phyloP scores from a whole-genome alignment of 306 rosid genomes.

The Begonia fuchsioides region DNA sequence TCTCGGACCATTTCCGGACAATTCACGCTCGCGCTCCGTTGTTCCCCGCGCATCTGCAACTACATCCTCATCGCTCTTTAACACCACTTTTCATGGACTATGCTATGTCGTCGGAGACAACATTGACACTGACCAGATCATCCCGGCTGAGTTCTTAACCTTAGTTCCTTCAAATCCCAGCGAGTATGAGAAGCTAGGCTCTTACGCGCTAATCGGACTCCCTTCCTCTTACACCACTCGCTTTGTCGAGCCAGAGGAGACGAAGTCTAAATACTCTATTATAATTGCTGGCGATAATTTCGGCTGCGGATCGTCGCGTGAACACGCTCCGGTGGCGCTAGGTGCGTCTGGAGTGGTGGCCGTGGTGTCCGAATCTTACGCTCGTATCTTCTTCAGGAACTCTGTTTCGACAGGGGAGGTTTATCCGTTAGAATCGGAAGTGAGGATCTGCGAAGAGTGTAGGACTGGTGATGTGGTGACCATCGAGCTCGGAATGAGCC shows the following conservation, averaged over 20 bases:
- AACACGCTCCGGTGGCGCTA: constrained; percentile 92
- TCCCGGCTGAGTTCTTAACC: constrained; percentile 86
- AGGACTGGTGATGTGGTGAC: constrained; percentile 70
- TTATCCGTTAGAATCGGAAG: constrained; percentile 40
- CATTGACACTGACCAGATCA: constrained; percentile 92
- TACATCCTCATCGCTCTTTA: constrained; percentile 7
- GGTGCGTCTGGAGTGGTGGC: constrained; percentile 75
- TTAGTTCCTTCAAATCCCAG: constrained; percentile 82
- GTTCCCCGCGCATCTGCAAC: constrained; percentile 19
- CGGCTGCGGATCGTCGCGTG: constrained; percentile 95
- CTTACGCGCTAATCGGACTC: constrained; percentile 74
- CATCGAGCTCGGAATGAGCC: constrained; percentile 56
- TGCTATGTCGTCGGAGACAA: constrained; percentile 87
- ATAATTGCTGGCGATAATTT: constrained; percentile 76
- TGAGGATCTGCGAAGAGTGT: constrained; percentile 43
- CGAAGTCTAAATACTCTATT: constrained; percentile 49
- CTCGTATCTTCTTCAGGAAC: constrained; percentile 81
- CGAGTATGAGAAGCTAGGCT: constrained; percentile 86
- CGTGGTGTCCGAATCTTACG: constrained; percentile 82
- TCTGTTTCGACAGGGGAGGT: constrained; percentile 85
- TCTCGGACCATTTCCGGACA: too few relatives aligned
- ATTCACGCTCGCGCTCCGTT: constrained; percentile 9
- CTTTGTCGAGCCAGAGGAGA: constrained; percentile 49
- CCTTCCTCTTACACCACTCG: constrained; percentile 49
- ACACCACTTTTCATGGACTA: constrained; percentile 59